Percentiles rank a stretch among this genome's conserved stretches.
These are phyloP conservation scores for Phytophthora pini DNA, from an alignment of 352 stramenopile genomes.

Conservation along the genomic window DNA sequence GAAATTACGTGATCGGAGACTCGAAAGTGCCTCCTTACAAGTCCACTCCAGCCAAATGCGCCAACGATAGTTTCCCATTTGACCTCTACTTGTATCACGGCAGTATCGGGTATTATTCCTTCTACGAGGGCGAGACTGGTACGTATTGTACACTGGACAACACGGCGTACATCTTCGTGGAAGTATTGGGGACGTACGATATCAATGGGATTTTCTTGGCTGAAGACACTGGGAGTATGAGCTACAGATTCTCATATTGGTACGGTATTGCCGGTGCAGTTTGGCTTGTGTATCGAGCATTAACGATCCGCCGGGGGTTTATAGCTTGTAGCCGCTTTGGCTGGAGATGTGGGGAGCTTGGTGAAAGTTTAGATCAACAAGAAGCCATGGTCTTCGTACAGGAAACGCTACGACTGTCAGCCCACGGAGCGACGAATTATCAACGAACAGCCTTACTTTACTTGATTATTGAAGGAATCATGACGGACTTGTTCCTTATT, in stretches of 20 bases:
- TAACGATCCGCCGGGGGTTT: constrained; percentile 4
- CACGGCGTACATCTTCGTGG: constrained; percentile 4
- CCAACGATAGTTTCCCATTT: constrained; percentile 6
- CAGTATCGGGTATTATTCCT: constrained; percentile 12
- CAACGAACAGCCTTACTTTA: constrained; percentile 4
- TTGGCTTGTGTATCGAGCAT: constrained; percentile 17
- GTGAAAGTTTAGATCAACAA: constrained; percentile 4
- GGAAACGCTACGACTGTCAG: constrained; percentile 13
- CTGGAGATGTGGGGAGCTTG: constrained; percentile 2
- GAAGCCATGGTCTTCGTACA: constrained; percentile 19
- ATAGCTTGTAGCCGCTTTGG: constrained; percentile 3
- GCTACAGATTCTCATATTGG: constrained; percentile 8
- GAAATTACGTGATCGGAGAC: constrained; percentile 19
- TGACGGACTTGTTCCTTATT: constrained; percentile 23
- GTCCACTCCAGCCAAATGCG: constrained; percentile 2
- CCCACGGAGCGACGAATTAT: constrained; percentile 16
- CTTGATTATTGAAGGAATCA: constrained; percentile 19
- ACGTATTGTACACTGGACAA: constrained; percentile 2
- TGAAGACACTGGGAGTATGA: constrained; percentile 8
- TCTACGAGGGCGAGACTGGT: constrained; percentile 9
- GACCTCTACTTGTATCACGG: constrained; percentile 16
- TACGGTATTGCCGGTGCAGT: constrained; percentile 5
- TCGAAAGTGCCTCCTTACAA: neutral
- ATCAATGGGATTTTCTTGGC: constrained; percentile 12
- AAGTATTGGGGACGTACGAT: constrained; percentile 12